Base-by-base conservation (phyloP, 306 rosid genomes). In the Pterocarpus santalinus region DNA sequence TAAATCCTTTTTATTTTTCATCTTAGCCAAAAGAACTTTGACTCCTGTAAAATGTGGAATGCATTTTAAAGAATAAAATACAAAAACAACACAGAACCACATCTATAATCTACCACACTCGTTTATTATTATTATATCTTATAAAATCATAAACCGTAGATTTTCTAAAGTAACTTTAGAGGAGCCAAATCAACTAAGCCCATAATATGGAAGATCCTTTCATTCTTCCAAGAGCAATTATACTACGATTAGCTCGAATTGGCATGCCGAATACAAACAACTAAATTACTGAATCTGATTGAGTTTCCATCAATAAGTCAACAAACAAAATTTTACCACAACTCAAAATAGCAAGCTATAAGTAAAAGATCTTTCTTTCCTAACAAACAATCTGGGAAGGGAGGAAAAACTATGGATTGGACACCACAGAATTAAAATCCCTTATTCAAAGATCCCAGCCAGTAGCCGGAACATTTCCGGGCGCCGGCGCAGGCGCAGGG, bases 361-460 rank as follows among this genome's bases (percentile, higher is more conserved):
- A 16, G 56, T 15, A 61, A 55, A 51, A 33, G 15, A 33, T 9
- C 71, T 63, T 64, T 14, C 38, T 35, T 78, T 56, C 13, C 71
- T 68, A 53, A 55, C 12, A 56, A 34, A 57, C 11, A 33, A 44
- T 79, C 62, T 43, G n/a, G 5, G 43, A 70, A 47, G 62, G 22
- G 14, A 17, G 0, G 2, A 2, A 47, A 58, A 60, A 12, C 30
- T n/a, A 41, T n/a, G 28, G 51, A 15, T 33, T 35, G 9, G 36
- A 79, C 28, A 69, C 38, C 53, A 34, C 36, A 72, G 10, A 9
- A 80, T 49, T 30, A 78, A 66, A 57, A 72, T 46, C 69, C 52
- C 69, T 39, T 51, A 65, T 49, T 22, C 53, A 53, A 39, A 61
- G 12, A 55, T 83, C 87, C 87, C 87, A 83, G 80, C 87, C 80